Evolutionary conservation across 2,329 filamentous ascomycete genomes (phyloP).

Genomic region (Fusarium tricinctum): DNA sequence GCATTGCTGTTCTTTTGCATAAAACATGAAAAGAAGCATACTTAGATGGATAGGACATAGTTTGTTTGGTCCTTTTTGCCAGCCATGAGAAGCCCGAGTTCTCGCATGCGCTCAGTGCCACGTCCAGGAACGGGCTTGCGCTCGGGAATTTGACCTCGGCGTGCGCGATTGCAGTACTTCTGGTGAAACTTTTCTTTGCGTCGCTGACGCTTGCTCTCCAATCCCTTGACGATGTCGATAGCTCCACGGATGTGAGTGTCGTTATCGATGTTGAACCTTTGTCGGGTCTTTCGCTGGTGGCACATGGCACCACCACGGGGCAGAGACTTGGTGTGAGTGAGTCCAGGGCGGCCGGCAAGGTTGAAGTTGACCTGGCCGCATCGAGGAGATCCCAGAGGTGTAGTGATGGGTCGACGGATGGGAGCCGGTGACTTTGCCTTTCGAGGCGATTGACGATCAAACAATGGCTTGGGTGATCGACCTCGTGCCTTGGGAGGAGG

Average conservation of each 20-base stretch:
- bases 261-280: conserved; percentile 52
- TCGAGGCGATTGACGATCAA: conserved; percentile 78
- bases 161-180: conserved; percentile 87
- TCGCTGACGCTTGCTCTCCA: conserved; percentile 93
- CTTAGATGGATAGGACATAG: conserved; percentile 81
- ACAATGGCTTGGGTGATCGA: conserved; percentile 67
- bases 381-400: conserved; percentile 58
- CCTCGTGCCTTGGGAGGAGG: conserved; percentile 62
- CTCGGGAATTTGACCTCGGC: conserved; percentile 73
- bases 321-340: conserved; percentile 87
- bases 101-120: conserved; percentile 89
- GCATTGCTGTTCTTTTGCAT: conserved; percentile 15
- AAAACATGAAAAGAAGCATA: conserved; percentile 17
- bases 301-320: conserved; percentile 83
- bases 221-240: conserved; percentile 96
- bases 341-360: conserved; percentile 70
- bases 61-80: conserved; percentile 81
- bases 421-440: conserved; percentile 80
- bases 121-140: conserved; percentile 83
- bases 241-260: conserved; percentile 86
- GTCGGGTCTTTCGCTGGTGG: conserved; percentile 63
- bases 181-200: conserved; percentile 93
- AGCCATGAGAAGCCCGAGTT: conserved; percentile 87
- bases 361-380: conserved; percentile 57
- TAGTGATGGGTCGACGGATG: conserved; percentile 64